A percentile compares a stretch with the other conserved stretches of the same genome.
Evolutionary conservation across 2,329 filamentous ascomycete genomes (phyloP).

Genomic region (Aspergillus fischeri): DNA sequence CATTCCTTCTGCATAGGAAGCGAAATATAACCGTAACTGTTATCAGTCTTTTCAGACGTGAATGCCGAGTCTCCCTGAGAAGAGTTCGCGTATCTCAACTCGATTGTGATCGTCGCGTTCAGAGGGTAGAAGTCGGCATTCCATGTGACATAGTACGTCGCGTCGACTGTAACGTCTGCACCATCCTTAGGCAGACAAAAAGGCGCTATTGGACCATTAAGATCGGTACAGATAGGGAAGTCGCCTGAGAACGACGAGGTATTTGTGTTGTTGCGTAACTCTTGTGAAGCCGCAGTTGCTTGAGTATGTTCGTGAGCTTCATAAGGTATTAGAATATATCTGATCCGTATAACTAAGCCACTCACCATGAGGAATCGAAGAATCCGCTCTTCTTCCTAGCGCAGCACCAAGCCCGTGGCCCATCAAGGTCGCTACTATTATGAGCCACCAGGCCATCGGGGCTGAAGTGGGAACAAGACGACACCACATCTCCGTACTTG

Average conservation of each 20-base stretch:
- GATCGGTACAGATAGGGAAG: constrained; percentile 30
- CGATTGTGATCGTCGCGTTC: constrained; percentile 30
- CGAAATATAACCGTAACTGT: constrained; percentile 37
- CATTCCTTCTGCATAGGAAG: constrained; percentile 38
- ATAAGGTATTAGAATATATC: background rate
- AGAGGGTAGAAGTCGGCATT: constrained; percentile 29
- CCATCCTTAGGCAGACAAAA: constrained; percentile 36
- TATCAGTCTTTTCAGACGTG: constrained; percentile 32
- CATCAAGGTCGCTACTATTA: background rate
- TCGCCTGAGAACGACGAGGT: constrained; percentile 13
- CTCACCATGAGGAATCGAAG: background rate
- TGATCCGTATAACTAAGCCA: background rate
- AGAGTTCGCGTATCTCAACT: constrained; percentile 32
- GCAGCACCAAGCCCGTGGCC: background rate
- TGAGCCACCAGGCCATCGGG: background rate
- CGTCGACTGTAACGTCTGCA: constrained; percentile 31
- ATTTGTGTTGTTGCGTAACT: constrained; percentile 3
- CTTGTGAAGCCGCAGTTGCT: background rate
- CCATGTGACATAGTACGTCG: constrained; percentile 40
- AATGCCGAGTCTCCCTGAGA: constrained; percentile 32
- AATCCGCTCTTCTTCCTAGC: background rate
- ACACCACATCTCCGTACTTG: background rate
- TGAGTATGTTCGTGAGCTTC: background rate
- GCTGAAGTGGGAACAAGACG: background rate
- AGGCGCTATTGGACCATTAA: constrained; percentile 18